Evolutionary conservation across 495 filamentous ascomycete genomes (phyloP), one percentile per base, ranked within the genome.

Genomic region (Trypethelium eluteriae): DNA sequence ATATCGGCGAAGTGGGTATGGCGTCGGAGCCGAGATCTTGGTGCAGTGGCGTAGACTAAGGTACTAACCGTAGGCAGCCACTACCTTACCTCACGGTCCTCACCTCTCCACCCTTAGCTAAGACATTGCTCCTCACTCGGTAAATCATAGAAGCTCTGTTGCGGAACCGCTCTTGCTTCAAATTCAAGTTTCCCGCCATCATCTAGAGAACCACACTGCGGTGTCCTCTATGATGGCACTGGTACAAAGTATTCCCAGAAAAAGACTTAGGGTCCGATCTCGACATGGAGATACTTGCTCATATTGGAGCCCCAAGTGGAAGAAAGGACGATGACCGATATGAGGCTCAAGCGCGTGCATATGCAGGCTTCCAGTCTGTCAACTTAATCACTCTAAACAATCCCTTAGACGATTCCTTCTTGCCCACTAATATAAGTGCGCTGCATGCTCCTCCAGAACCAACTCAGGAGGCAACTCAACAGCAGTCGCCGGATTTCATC

Each of bases 231-330:
- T 36, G 25, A 59, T 59, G 53, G 53, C n/a, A 59, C 36, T 14
- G 7, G 7, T 36, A n/a, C 25, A 59, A 36, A 59, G 7, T 14
- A 59, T 5, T 5, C 25, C 53, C n/a, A 36, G 5, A 36, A 59
- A 3, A 36, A 34, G 18, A 32, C 2, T 36, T 32, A 59, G 18
- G 53, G 18, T 59, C 25, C 2, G 7, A 35, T 18, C 2, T 57
- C n/a, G 65, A 62, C 39, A 69, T 75, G 65, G 70, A 75, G 50
- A 66, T 79, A 2, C 68, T 74, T 12, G 73, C 74, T 14, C 76
- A 79, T 57, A 75, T 76, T 34, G 74, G 74, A 49, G 74, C 76
- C 10, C 67, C 75, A 9, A 70, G 71, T 2, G 69, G 62, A 10
- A 73, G 70, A 25, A 62, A 68, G 34, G 65, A 73, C 38, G 76